Conservation (phyloP, 106 monocot genomes). For the Apostasia shenzhenica region DNA sequence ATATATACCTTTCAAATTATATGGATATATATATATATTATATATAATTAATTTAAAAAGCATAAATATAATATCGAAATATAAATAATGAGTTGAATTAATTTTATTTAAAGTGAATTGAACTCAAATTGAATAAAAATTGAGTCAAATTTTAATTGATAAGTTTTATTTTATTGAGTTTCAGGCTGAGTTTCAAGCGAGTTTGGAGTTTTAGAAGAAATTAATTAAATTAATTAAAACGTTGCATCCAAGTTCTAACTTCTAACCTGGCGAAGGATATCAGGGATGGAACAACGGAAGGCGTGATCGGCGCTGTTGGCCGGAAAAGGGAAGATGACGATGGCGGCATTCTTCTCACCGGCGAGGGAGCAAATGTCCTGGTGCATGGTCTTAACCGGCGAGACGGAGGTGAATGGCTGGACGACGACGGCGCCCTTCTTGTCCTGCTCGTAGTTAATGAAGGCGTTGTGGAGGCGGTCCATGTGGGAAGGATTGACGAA, state of each 20-base stretch:
- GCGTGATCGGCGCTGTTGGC: conserved; percentile 5
- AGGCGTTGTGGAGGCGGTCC: conserved; percentile 30
- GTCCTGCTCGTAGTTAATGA: conserved; percentile 29
- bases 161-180: no score
- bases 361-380: conserved; percentile 43
- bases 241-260: background rate
- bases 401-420: conserved; percentile 31
- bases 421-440: conserved; percentile 19
- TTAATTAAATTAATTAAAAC: no score
- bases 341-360: conserved; percentile 11
- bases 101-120: no score
- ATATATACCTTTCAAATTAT: no score
- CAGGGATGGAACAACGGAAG: conserved; percentile 7
- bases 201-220: no score
- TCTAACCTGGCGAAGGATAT: conserved; percentile 14
- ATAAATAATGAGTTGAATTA: no score
- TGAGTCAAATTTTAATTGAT: no score
- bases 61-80: no score
- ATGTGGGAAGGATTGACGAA: conserved; percentile 22
- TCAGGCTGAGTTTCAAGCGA: no score
- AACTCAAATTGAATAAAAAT: no score
- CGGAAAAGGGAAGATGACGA: conserved; percentile 27
- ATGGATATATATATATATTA: no score
- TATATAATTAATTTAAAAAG: no score
- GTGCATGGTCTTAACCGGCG: conserved; percentile 35